Conservation (phyloP, 345 rosid genomes). For the Populus alba region DNA sequence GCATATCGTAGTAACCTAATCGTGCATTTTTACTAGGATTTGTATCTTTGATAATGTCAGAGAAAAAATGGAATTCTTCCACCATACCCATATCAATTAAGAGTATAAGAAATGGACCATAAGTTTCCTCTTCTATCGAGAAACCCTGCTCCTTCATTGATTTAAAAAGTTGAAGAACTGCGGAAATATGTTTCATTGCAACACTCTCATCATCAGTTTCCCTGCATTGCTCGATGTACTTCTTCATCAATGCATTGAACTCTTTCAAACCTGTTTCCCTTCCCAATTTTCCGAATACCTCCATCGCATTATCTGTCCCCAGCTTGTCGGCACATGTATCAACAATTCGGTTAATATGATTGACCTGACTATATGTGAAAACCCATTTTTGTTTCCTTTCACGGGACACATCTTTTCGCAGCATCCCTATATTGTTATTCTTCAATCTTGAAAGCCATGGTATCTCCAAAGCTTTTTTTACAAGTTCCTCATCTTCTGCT, state of each 20-base stretch:
- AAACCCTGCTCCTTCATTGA: conserved; percentile 76
- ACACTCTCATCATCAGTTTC: conserved; percentile 39
- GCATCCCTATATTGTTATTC: conserved; percentile 13
- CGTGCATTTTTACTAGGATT: conserved; percentile 36
- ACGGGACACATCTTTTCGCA: conserved; percentile 49
- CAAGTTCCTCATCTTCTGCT: background rate
- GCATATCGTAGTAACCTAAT: conserved; percentile 86
- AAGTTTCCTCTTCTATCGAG: conserved; percentile 49
- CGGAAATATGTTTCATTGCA: conserved; percentile 40
- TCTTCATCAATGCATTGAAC: conserved; percentile 50
- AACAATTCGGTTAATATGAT: conserved; percentile 37
- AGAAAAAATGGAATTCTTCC: conserved; percentile 51
- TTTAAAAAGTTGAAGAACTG: conserved; percentile 42
- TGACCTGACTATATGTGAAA: conserved; percentile 31
- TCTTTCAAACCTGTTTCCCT: conserved; percentile 63
- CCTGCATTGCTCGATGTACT: conserved; percentile 52
- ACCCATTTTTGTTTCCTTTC: conserved; percentile 57
- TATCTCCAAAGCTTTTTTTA: conserved; percentile 23
- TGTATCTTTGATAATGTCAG: conserved; percentile 36
- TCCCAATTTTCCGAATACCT: conserved; percentile 50
- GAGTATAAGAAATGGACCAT: conserved; percentile 62
- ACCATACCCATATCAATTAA: conserved; percentile 65
- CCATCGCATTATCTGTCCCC: conserved; percentile 49
- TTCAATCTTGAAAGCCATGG: conserved; percentile 39
- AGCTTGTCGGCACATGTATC: conserved; percentile 40